A percentile compares a stretch with the other conserved stretches of the same genome.
Conservation (phyloP, 129 eudicot species). For the Lonicera japonica region DNA sequence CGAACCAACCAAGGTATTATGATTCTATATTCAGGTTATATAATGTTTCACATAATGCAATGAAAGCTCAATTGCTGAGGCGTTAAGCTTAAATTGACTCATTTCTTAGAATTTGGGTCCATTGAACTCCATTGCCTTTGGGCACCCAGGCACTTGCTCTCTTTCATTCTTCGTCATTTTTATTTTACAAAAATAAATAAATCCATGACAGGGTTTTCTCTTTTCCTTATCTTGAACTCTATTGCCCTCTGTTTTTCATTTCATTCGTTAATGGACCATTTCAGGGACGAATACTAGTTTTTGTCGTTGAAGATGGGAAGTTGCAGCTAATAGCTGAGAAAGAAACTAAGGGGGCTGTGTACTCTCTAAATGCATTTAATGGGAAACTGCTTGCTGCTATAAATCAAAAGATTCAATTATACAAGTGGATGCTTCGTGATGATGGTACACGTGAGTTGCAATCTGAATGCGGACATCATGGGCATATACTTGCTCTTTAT, state of each 20-base stretch:
- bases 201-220: too few relatives aligned
- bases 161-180: too few relatives aligned
- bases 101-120: too few relatives aligned
- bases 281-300: slow-evolving; percentile 77
- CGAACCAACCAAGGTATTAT: slow-evolving; percentile 75
- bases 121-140: too few relatives aligned
- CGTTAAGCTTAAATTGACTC: too few relatives aligned
- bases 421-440: slow-evolving; percentile 94
- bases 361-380: slow-evolving; percentile 76
- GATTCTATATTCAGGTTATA: too few relatives aligned
- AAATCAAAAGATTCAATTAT: slow-evolving; percentile 88
- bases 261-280: slow-evolving; percentile 3
- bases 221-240: background rate
- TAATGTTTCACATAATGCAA: too few relatives aligned
- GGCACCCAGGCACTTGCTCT: too few relatives aligned
- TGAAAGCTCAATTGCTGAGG: too few relatives aligned
- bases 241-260: too few relatives aligned
- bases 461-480: slow-evolving; percentile 97
- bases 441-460: slow-evolving; percentile 90
- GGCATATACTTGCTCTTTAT: slow-evolving; percentile 91
- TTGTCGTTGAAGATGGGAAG: slow-evolving; percentile 80
- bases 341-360: slow-evolving; percentile 92
- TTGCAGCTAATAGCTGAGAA: slow-evolving; percentile 90
- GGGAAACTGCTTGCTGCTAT: slow-evolving; percentile 88
- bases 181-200: too few relatives aligned